Evolutionary conservation across 371 early-diverging fungal genomes (phyloP), one percentile per base, ranked within the genome.

Genomic region (Apophysomyces variabilis): DNA sequence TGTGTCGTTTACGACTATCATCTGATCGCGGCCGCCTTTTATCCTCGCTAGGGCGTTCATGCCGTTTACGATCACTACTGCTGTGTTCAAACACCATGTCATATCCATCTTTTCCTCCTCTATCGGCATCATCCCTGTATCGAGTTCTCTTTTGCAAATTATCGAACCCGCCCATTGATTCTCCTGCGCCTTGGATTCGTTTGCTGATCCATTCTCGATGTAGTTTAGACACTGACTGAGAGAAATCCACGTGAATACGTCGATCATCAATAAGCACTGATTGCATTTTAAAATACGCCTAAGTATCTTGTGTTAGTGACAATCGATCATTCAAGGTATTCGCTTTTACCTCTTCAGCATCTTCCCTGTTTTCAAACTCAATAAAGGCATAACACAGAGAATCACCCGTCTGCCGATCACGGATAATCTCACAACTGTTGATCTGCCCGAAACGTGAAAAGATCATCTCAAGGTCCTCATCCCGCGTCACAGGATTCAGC

Each of bases 161-260:
- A 71, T 79, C 71, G 57, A 76, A 70, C 44, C 78, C 77, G 60
- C 88, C 89, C 64, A 87, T 82, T 47, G 79, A 79, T 54, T 84
- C 83, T 7, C 61, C 68, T 13, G 56, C 73, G 21, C 68, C 78
- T 56, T 66, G 73, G 69, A 79, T 73, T 37, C 87, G 77, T 58
- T 81, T 81, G 16, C 78, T 62, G 18, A 91, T 78, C 92, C 92
- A 92, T 47, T 86, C 88, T 57, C 85, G 84, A 69, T 93, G 93
- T 16, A 96, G 78, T 61, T 93, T 93, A 41, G 92, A 90, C 1
- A 98, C 99, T 36, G 93, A 93, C 80, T 99, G 99, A 18, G 98
- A 97, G 71, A 99, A 99, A 74, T 99, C 99, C 13, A 99, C 97
- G 71, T 96, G 94, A 45, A 99, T 97, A 43, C 99, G 83, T 3